These are phyloP conservation scores for Mycothermus thermophilus DNA, from an alignment of 495 filamentous ascomycete species.

Conservation along the genomic window DNA sequence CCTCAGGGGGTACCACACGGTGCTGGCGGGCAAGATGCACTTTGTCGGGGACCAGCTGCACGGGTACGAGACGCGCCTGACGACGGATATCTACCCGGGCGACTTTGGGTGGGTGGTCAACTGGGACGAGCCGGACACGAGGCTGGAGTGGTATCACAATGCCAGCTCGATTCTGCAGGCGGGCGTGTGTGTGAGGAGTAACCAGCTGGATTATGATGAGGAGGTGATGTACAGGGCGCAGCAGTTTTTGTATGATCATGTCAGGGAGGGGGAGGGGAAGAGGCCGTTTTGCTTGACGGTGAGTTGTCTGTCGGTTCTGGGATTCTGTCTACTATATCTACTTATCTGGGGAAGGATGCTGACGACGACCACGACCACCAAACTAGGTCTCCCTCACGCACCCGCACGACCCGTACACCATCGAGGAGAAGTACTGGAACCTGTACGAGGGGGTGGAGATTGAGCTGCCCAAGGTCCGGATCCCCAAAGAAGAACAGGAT, in stretches of 20 bases:
- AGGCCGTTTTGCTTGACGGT: conserved; percentile 75
- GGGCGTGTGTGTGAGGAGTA: conserved; percentile 66
- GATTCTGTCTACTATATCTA: neutral
- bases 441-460: conserved; percentile 79
- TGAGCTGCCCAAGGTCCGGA: conserved; percentile 55
- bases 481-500: conserved; percentile 67
- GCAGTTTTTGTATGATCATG: conserved; percentile 74
- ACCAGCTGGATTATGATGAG: conserved; percentile 90
- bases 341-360: too few relatives aligned
- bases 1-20: conserved; percentile 74
- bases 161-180: conserved; percentile 79
- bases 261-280: conserved; percentile 48
- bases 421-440: conserved; percentile 80
- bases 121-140: conserved; percentile 75
- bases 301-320: conserved; percentile 5
- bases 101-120: conserved; percentile 84
- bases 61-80: conserved; percentile 76
- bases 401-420: conserved; percentile 84
- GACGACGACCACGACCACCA: neutral
- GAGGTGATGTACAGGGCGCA: conserved; percentile 76
- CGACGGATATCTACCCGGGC: conserved; percentile 83
- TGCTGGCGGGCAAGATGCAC: conserved; percentile 86
- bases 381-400: conserved; percentile 67
- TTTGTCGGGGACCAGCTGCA: conserved; percentile 88
- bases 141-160: conserved; percentile 86